Conservation (phyloP, 352 stramenopile species). For the Phytophthora fragariaefolia region DNA sequence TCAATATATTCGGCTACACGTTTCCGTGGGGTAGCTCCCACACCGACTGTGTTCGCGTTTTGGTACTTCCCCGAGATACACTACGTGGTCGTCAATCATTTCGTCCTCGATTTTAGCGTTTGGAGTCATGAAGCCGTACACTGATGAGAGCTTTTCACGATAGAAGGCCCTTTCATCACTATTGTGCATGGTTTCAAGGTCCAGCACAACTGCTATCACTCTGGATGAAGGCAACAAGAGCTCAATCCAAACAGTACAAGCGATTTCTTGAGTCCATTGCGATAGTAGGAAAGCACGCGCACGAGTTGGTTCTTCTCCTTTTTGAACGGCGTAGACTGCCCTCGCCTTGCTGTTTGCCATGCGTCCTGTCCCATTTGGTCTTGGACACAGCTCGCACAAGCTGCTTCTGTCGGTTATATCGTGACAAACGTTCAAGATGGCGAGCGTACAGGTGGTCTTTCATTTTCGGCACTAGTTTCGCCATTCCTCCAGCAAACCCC, state of each 20-base stretch:
- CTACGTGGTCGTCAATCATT: slow-evolving; percentile 93
- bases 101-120: slow-evolving; percentile 81
- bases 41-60: no score
- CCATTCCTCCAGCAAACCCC: slow-evolving; percentile 14
- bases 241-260: slow-evolving; percentile 94
- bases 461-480: slow-evolving; percentile 43
- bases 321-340: slow-evolving; percentile 57
- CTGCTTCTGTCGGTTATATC: slow-evolving; percentile 71
- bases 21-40: no score
- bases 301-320: slow-evolving; percentile 88
- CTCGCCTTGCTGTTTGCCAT: slow-evolving; percentile 27
- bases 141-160: slow-evolving; percentile 61
- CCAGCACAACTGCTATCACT: slow-evolving; percentile 44
- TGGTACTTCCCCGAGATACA: no score
- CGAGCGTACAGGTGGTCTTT: slow-evolving; percentile 85
- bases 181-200: slow-evolving; percentile 82
- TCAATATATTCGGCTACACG: no score
- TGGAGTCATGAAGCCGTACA: slow-evolving; percentile 40
- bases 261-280: slow-evolving; percentile 94
- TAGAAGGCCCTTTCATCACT: slow-evolving; percentile 87
- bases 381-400: slow-evolving; percentile 62
- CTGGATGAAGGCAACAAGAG: slow-evolving; percentile 48
- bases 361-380: slow-evolving; percentile 33
- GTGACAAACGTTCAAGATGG: slow-evolving; percentile 73
- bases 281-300: slow-evolving; percentile 92